phyloP scores from a whole-genome alignment of 2,329 filamentous ascomycete species.

The Neopestalotiopsis sp. region DNA sequence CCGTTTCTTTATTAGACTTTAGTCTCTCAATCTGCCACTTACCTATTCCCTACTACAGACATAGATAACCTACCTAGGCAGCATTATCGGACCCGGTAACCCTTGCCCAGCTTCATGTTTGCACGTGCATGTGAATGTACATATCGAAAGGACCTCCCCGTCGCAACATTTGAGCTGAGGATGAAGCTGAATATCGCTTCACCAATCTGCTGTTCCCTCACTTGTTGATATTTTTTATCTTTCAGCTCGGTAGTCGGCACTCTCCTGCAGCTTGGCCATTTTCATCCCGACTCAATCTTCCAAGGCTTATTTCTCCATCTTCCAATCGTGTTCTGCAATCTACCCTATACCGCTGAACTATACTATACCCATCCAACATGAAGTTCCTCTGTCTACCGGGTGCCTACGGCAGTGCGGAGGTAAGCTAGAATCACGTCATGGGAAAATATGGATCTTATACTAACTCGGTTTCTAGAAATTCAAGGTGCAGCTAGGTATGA shows the following conservation, averaged over 20 bases:
- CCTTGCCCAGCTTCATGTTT: neutral
- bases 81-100: neutral
- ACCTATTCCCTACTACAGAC: neutral
- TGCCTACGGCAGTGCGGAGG: constrained; percentile 60
- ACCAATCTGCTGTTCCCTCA: neutral
- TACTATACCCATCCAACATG: constrained; percentile 43
- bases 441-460: constrained; percentile 4
- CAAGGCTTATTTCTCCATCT: neutral
- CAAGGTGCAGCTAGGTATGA: constrained; percentile 55
- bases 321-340: neutral
- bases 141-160: constrained; percentile 1
- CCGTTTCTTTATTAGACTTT: constrained; percentile 1
- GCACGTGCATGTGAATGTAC: constrained; percentile 10
- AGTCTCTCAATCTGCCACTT: no score
- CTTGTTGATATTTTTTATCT: neutral
- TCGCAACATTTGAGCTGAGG: constrained; percentile 2
- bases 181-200: constrained; percentile 4
- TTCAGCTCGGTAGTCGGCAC: constrained; percentile 17
- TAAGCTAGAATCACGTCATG: constrained; percentile 26
- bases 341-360: neutral
- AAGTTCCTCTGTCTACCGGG: constrained; percentile 63
- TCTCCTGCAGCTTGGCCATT: neutral
- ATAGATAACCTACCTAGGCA: neutral
- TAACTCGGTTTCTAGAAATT: constrained; percentile 51
- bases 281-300: constrained; percentile 13